Evolutionary conservation across 2,329 filamentous ascomycete species (phyloP), one percentile per base, ranked within the genome.

Genomic region (Beauveria sp.): DNA sequence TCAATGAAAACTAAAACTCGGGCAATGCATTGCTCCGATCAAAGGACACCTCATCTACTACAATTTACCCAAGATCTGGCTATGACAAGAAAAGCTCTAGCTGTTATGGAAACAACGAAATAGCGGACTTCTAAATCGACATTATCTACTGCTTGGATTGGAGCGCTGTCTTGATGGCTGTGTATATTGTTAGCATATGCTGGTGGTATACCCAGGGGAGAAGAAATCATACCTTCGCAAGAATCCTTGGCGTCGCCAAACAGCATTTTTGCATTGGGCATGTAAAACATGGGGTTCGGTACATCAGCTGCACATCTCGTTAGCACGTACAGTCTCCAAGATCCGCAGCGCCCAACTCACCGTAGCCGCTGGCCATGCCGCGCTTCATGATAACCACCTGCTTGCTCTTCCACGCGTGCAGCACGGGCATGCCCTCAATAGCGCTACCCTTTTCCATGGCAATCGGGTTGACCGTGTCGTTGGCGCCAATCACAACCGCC

Each of bases 341-440:
- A 16, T 38, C 38, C 5, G 20, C 20, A 2, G 31, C 28, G 57
- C 51, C 34, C 24, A 38, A 76, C 84, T 76, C 69, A 88, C 87
- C 90, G 74, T 96, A 96, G 64, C 91, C 91, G 71, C 89, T 93
- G 5, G 89, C 88, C 88, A 96, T 88, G 56, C 91, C 88, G 63
- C 92, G 81, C 83, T 96, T 96, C 92, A 96, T 96, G 12, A 96
- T 89, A 59, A 96, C 84, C 1, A 95, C 90, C 71, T 93, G 88
- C 79, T 96, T 96, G 70, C 89, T 92, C 85, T 96, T 96, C 90
- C 92, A 96, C 6, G 90, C 92, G 66, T 96, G 90, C 67, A 96
- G 77, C 24, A 96, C 91, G 0, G 92, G 92, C 92, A 96, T 96
- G 1, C 92, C 92, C 1, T 91, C 91, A 67, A 96, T 96, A 0